Conservation (phyloP, 1,284 basidiomycete species). For the Austroboletus novae-zelandiae region DNA sequence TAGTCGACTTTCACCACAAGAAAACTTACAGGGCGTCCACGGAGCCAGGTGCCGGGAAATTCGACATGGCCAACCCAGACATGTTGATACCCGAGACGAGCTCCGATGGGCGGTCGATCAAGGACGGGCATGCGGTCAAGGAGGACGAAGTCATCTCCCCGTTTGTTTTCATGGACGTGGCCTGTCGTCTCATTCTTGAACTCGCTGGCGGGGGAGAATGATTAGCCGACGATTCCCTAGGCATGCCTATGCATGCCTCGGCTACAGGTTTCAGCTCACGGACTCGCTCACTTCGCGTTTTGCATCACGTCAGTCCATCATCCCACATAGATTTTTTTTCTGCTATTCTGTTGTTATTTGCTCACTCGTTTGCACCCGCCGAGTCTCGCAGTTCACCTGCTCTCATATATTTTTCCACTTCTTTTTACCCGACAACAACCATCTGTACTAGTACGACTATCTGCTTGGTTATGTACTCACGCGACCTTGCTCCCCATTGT, state of each 20-base stretch:
- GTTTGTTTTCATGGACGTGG: constrained; percentile 96
- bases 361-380: constrained; percentile 6
- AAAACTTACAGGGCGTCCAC: constrained; percentile 78
- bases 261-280: not conserved
- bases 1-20: constrained; percentile 98
- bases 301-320: constrained; percentile 14
- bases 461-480: constrained; percentile 25
- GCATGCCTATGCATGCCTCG: not conserved
- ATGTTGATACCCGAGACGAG: constrained; percentile 46
- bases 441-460: constrained; percentile 22
- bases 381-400: constrained; percentile 1
- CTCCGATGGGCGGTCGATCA: constrained; percentile 41
- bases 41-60: constrained; percentile 62
- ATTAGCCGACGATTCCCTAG: not conserved
- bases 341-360: constrained; percentile 14
- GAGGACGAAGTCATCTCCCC: constrained; percentile 83
- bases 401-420: not conserved
- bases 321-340: constrained; percentile 18
- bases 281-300: not conserved
- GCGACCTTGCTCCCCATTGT: too few species aligned
- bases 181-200: constrained; percentile 79
- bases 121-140: constrained; percentile 26
- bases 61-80: constrained; percentile 59
- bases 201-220: constrained; percentile 64
- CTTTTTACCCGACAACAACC: constrained; percentile 18